Base-by-base conservation (phyloP, 495 filamentous ascomycete genomes). In the Lophium mytilinum region DNA sequence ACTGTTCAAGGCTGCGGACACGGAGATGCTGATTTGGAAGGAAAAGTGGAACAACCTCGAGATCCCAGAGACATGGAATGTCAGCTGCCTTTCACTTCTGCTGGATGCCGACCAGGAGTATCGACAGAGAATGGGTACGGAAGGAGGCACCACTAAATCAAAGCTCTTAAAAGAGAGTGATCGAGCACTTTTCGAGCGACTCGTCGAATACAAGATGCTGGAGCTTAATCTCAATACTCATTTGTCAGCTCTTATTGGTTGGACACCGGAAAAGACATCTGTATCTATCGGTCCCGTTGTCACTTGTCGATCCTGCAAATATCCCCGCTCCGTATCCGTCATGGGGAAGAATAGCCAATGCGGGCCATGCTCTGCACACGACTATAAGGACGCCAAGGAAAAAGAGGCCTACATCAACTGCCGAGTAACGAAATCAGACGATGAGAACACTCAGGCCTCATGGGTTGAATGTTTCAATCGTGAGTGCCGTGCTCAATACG, bases 141-240 rank as follows among this genome's bases (percentile, higher is more conserved):
- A 47, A 12, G 34, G 21, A 36, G 18, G 40, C 10, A 7, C 45
- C 7, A 63, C 59, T 9, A 46, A 50, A 9, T 15, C 49, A 5
- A 50, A 49, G 0, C 51, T 75, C 4, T 53, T 77, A 7, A 61
- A 57, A 9, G 12, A 58, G 8, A 30, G 48, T 4, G 76, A 77
- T 46, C 61, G 69, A 30, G 37, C 41, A 14, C 64, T 77, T 0
- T 77, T 77, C 55, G 53, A 71, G 47, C 55, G 56, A 0, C 64
- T 78, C n/a, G 66, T 78, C n/a, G 67, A 70, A 17, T 77, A 76
- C 65, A 73, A 73, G 62, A 67, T 76, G 47, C 66, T 77, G 7
- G 73, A 77, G 63, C 55, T 70, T 33, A 77, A 77, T 48, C 64
- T 78, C 11, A 61, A 67, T 37, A 74, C 71, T 3, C 60, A 64